Base-by-base conservation (phyloP, 1,139 yeast species). In the Chernovozyma aurita region DNA sequence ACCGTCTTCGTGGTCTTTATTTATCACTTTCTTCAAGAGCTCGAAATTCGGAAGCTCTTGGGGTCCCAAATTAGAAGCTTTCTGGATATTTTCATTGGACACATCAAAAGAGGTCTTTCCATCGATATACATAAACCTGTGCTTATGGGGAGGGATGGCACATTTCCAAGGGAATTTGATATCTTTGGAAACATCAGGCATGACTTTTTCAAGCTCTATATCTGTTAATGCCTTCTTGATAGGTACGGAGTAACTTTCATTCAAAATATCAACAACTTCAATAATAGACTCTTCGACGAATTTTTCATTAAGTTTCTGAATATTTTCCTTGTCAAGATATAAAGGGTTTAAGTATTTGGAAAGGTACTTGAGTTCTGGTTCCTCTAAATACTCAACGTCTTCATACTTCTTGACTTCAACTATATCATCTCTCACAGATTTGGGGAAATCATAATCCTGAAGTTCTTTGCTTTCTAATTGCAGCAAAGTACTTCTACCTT, bases 101-200 rank as follows among this genome's bases (percentile, higher is more conserved):
- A 57, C 41, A 8, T 50, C 58, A 30, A 63, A 16, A 35, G 47
- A 12, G 13, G 65, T 47, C 39, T 65, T 74, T n/a, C 90, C 92
- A 52, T 85, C 94, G 31, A 90, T 70, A 54, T 87, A 92, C 70
- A 88, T 59, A 57, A 73, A 94, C 44, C 97, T 68, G 61, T 87
- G 92, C 53, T 94, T 88, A 55, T 90, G 97, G 8, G 97, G 95
- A 13, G 98, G 97, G 29, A 85, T 77, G 0, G 97, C 94, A 33
- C 90, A 71, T 46, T 84, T 80, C 98, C 98, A 94, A 3, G 96
- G 95, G 38, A 59, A 64, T 13, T 53, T 41, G 1, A 87, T 76
- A 22, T 85, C 85, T 3, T 57, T 52, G 6, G 83, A 71, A 1
- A 54, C 59, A 33, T 61, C 63, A 2, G 97, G 96, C 46, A 80